Evolutionary conservation across 2,329 filamentous ascomycete genomes (phyloP), one percentile per base, ranked within the genome.

Genomic region (Fusarium annulatum): DNA sequence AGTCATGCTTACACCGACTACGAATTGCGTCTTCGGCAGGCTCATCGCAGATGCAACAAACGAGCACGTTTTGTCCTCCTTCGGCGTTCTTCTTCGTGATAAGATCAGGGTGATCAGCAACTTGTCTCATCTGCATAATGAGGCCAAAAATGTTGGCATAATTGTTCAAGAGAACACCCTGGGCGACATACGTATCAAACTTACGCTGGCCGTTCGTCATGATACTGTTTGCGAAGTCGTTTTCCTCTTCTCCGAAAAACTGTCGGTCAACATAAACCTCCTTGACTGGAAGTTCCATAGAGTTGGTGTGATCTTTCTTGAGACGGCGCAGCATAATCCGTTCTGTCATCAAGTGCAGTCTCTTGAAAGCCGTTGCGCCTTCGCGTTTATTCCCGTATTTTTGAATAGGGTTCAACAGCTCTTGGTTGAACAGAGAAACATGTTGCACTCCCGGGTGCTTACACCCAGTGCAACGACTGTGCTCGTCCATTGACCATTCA

Each of bases 91-190:
- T 98, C 85, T 96, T 97, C 70, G 98, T 84, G 55, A 99, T 93
- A 41, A 99, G 84, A 83, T 99, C 96, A 0, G 96, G 96, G 80
- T 99, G 96, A 75, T 99, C 96, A 12, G 96, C 95, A 33, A 98
- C 94, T 84, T 99, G 96, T 62, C 96, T 93, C 96, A 99, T 98
- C 82, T 97, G 95, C 94, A 98, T 98, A 79, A 99, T 98, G 62
- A 99, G 88, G 79, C 95, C 96, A 78, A 99, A 99, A 74, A 99
- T 98, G 81, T 99, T 99, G 85, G 96, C 96, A 77, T 98, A 98
- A 80, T 98, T 97, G 86, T 98, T 95, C 69, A 99, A 88, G 82
- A 99, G 90, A 26, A 98, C 96, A 85, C 95, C 95, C 72, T 95
- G 94, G 23, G 94, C 93, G 42, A 98, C 96, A 75, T 98, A 99